Evolutionary conservation across 176 grass and related monocot species (phyloP).

Genomic region (Poa annua): DNA sequence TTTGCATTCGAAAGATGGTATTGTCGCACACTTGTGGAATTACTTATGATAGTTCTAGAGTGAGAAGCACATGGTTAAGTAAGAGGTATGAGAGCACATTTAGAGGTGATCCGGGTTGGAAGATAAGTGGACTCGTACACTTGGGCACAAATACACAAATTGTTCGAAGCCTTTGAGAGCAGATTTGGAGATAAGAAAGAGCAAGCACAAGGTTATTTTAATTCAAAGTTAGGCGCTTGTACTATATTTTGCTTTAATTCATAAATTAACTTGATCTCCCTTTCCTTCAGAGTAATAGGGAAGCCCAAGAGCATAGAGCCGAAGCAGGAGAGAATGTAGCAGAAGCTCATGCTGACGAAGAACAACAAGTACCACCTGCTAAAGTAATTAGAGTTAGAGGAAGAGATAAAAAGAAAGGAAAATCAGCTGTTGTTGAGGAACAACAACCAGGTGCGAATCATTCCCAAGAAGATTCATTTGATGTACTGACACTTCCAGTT

Average conservation of each 20-base stretch:
- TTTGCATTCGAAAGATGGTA: not conserved
- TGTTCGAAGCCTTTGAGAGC: not conserved
- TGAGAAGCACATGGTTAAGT: not conserved
- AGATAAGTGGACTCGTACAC: not conserved
- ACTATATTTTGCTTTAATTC: not conserved
- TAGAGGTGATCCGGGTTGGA: not conserved
- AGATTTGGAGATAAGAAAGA: not conserved
- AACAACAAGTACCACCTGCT: no score
- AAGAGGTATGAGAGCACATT: not conserved
- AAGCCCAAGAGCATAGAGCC: no score
- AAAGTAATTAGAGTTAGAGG: no score
- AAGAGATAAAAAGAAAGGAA: no score
- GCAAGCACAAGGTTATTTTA: slow-evolving; percentile 17
- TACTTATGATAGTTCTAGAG: not conserved
- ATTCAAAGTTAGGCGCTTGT: not conserved
- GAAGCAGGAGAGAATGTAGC: no score
- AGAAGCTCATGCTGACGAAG: no score
- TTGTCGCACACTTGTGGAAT: not conserved
- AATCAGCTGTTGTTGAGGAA: no score
- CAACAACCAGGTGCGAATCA: no score
- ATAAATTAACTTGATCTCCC: no score
- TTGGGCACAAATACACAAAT: slow-evolving; percentile 1
- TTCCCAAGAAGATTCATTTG: no score
- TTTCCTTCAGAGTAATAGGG: no score
- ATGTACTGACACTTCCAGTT: no score